Base-by-base conservation (phyloP, 1,284 basidiomycete genomes). In the Ganoderma leucocontextum region DNA sequence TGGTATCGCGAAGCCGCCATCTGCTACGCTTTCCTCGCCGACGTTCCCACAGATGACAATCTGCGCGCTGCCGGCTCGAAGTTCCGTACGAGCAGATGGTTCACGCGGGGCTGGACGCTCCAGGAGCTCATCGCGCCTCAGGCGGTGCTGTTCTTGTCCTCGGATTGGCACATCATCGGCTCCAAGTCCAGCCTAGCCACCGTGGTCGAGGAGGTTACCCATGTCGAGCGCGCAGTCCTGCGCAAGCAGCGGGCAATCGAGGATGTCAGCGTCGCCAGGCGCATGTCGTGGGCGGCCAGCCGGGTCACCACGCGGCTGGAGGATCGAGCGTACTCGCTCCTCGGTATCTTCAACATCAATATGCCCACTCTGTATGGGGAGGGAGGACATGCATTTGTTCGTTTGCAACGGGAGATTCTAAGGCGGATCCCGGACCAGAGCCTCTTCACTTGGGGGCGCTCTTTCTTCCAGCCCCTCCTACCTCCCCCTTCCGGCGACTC, bases 301-400 rank as follows among this genome's bases (percentile, higher is more conserved):
- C 25, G 58, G 13, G 22, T 25, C 12, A 67, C 61, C 12, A 67
- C 65, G 12, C 33, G 61, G 17, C 41, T 38, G 12, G 65, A 67
- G 41, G 65, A 67, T 36, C 41, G 33, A 42, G 65, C 65, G 22
- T 67, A 67, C 44, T 62, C 60, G 9, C 53, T 67, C 3, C 39
- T 67, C 10, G 65, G 65, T n/a, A 55, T 63, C 17, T 62, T 67
- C 55, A 22, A 42, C 17, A 59, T 67, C 42, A 42, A 67, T 55
- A 63, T 67, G 65, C 42, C 65, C 3, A 44, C 61, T 1, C n/a
- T 67, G 3, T 67, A 67, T 36, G 61, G 65, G 29, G 65, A 67
- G 36, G 65, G 65, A 15, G 39, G 35, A 0, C 17, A 42, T 4
- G 61, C 65, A 0, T 58, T 58, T 9, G 8, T 33, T 2, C 33